These are phyloP conservation scores for Yamadazyma paraphyllophila DNA, from an alignment of 805 yeast genomes.

Conservation along the genomic window DNA sequence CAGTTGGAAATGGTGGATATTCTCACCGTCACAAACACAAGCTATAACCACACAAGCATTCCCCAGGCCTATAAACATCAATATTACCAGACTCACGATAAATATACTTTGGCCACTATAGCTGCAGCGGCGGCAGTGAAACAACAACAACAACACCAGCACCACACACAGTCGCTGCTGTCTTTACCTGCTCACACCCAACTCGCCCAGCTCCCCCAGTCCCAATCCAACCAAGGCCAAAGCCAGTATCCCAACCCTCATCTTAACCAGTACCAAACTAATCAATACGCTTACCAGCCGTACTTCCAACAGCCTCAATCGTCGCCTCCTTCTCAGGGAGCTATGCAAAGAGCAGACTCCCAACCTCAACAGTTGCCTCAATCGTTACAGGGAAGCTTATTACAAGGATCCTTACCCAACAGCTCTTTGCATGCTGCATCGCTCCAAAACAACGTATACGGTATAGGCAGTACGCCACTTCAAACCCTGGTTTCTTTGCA, in stretches of 20 bases:
- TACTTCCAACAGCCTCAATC: no score
- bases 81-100: conserved; percentile 12
- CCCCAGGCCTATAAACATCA: conserved; percentile 8
- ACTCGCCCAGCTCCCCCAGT: conserved; percentile 1
- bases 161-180: conserved; percentile 4
- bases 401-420: no score
- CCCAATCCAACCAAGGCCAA: conserved; percentile 2
- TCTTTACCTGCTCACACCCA: conserved; percentile 2
- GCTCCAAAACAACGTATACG: neutral
- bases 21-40: neutral
- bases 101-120: conserved; percentile 27
- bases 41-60: no score
- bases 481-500: neutral
- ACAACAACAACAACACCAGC: conserved; percentile 24
- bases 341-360: neutral
- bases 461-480: neutral
- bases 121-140: conserved; percentile 34
- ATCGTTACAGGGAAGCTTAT: no score
- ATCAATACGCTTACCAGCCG: no score
- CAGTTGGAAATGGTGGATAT: conserved; percentile 28
- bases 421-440: neutral
- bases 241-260: conserved; percentile 1
- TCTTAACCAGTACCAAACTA: neutral
- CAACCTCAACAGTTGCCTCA: neutral
- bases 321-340: no score